These are phyloP conservation scores for Sindora glabra DNA, from an alignment of 306 rosid species.

Conservation along the genomic window DNA sequence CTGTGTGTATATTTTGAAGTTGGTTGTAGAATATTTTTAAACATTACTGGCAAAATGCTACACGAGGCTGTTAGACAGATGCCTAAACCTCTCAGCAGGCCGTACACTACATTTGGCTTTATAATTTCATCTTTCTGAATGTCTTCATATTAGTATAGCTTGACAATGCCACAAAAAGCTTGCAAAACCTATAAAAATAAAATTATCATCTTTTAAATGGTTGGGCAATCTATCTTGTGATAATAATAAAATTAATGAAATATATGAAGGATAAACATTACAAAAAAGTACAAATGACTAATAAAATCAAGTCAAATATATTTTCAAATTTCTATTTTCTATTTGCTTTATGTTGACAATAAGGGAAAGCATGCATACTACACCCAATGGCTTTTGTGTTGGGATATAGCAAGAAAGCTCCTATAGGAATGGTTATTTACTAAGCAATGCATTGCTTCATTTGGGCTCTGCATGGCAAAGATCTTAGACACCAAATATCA, in stretches of 20 bases:
- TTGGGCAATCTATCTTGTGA: neutral
- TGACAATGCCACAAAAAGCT: constrained; percentile 70
- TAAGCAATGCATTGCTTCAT: constrained; percentile 52
- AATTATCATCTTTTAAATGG: neutral
- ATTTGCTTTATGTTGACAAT: neutral
- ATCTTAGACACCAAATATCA: constrained; percentile 74
- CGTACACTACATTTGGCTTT: neutral
- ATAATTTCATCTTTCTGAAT: constrained; percentile 36
- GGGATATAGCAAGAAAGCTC: constrained; percentile 78
- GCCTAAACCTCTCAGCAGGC: constrained; percentile 6
- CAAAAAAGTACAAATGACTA: neutral
- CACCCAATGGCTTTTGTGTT: constrained; percentile 88
- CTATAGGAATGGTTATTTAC: constrained; percentile 45
- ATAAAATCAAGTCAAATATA: neutral
- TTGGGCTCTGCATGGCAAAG: constrained; percentile 30
- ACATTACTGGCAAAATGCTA: no score
- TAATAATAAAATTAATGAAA: neutral
- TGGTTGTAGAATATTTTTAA: no score
- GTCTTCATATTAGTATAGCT: constrained; percentile 83
- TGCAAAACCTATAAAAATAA: constrained; percentile 69
- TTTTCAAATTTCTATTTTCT: neutral
- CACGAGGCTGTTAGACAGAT: no score
- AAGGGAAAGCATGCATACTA: constrained; percentile 54
- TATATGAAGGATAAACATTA: neutral
- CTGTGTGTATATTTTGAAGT: no score